phyloP scores from a whole-genome alignment of 768 basidiomycete genomes.

The Tulasnella sp. region DNA sequence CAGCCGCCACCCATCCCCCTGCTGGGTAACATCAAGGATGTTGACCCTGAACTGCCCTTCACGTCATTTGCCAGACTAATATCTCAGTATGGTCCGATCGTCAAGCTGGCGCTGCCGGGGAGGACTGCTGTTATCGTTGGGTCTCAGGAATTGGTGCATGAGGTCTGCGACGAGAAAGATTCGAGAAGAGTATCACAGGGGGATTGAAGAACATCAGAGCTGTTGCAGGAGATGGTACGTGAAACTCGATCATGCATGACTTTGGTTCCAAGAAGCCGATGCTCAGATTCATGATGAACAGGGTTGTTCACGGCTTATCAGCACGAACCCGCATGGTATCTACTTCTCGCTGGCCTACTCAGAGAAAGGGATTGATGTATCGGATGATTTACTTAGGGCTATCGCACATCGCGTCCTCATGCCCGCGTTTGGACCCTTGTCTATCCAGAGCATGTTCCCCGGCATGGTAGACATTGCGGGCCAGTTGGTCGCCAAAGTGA shows the following conservation, averaged over 20 bases:
- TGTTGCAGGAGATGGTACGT: slow-evolving; percentile 28
- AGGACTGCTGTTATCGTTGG: slow-evolving; percentile 26
- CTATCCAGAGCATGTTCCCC: slow-evolving; percentile 38
- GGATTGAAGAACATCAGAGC: slow-evolving; percentile 32
- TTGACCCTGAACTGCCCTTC: background rate
- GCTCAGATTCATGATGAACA: background rate
- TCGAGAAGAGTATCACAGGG: slow-evolving; percentile 30
- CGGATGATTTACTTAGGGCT: slow-evolving; percentile 21
- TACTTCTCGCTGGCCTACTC: slow-evolving; percentile 27
- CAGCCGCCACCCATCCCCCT: background rate
- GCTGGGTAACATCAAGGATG: background rate
- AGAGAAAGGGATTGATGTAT: background rate
- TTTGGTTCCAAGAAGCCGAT: background rate
- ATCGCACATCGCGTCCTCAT: slow-evolving; percentile 30
- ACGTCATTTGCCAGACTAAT: background rate
- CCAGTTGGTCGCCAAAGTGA: background rate
- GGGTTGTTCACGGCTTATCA: slow-evolving; percentile 28
- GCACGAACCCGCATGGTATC: slow-evolving; percentile 38
- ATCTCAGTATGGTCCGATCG: slow-evolving; percentile 35
- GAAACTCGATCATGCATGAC: slow-evolving; percentile 24
- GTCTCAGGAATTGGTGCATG: slow-evolving; percentile 32
- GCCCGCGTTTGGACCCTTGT: slow-evolving; percentile 35
- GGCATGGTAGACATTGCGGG: slow-evolving; percentile 37
- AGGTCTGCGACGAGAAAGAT: slow-evolving; percentile 36
- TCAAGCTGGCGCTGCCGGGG: slow-evolving; percentile 32